Percentiles rank a stretch among this genome's conserved stretches.
Conservation (phyloP, 2,329 filamentous ascomycete genomes). For the Penicillium janthinellum region DNA sequence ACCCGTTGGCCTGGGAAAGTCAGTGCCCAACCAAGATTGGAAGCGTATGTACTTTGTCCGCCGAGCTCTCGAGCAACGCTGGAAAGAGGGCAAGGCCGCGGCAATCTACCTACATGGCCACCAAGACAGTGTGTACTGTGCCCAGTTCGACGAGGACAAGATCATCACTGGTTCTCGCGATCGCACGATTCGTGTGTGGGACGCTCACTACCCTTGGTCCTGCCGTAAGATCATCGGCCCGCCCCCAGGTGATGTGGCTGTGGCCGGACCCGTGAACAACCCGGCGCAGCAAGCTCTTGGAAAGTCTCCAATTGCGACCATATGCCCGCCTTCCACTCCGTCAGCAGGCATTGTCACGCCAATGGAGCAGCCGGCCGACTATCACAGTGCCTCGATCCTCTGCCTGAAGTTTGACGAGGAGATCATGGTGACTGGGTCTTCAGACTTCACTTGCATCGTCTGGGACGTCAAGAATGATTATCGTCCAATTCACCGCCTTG, state of each 20-base stretch:
- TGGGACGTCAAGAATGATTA: constrained; percentile 82
- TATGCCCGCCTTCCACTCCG: constrained; percentile 55
- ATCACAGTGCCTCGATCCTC: constrained; percentile 89
- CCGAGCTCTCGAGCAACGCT: constrained; percentile 73
- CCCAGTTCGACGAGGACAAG: constrained; percentile 97
- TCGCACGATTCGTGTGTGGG: constrained; percentile 94
- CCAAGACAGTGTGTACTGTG: constrained; percentile 93
- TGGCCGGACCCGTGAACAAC: constrained; percentile 49
- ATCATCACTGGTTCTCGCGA: constrained; percentile 97
- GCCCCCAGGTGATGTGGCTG: constrained; percentile 58
- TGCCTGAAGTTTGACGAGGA: constrained; percentile 92
- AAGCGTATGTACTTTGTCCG: constrained; percentile 80
- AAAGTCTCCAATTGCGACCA: constrained; percentile 48
- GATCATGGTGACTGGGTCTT: constrained; percentile 93
- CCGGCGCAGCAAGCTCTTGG: constrained; percentile 45
- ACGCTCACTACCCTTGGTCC: constrained; percentile 77
- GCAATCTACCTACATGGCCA: constrained; percentile 92
- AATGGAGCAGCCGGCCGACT: constrained; percentile 48
- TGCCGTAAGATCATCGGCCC: constrained; percentile 84
- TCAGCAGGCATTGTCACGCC: constrained; percentile 55
- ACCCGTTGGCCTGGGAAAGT: constrained; percentile 56
- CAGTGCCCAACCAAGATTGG: constrained; percentile 72
- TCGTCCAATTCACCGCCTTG: constrained; percentile 74
- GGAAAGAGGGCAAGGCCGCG: constrained; percentile 75
- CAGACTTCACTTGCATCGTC: constrained; percentile 86